A percentile compares a stretch with the other conserved stretches of the same genome.
These are phyloP conservation scores for Sporobolomyces pararoseus DNA, from an alignment of 768 basidiomycete genomes.

Conservation along the genomic window DNA sequence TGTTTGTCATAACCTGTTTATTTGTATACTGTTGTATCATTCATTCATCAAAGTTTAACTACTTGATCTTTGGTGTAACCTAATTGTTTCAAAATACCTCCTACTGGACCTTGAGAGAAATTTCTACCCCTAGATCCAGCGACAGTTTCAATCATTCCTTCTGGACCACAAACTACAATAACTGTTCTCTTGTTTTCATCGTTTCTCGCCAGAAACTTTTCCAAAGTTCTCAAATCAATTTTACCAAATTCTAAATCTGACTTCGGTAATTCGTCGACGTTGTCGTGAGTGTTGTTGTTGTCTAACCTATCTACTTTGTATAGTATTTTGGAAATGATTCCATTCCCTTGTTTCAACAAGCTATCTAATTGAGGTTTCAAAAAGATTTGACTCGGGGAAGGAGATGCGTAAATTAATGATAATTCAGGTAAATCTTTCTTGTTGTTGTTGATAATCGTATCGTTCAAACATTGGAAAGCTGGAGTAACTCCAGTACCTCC, in stretches of 20 bases:
- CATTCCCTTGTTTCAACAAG: background rate
- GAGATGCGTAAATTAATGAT: constrained; percentile 42
- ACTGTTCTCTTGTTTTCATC: background rate
- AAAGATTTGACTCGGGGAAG: constrained; percentile 29
- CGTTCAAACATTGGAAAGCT: constrained; percentile 37
- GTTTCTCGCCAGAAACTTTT: constrained; percentile 25
- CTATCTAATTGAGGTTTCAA: constrained; percentile 18
- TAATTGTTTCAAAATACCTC: constrained; percentile 40
- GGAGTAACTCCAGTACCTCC: constrained; percentile 46
- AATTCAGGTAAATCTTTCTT: constrained; percentile 5
- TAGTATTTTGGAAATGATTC: background rate
- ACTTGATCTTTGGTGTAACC: constrained; percentile 36
- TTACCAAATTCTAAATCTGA: constrained; percentile 9
- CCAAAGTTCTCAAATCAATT: constrained; percentile 6
- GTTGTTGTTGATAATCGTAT: background rate
- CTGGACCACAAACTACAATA: constrained; percentile 44
- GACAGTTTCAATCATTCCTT: constrained; percentile 39
- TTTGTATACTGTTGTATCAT: too few relatives aligned
- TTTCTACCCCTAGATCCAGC: constrained; percentile 41
- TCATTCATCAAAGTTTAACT: constrained; percentile 35
- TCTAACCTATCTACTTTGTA: constrained; percentile 36
- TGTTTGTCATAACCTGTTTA: too few relatives aligned
- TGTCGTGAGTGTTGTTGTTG: background rate
- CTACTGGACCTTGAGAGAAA: constrained; percentile 37
- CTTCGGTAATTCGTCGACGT: background rate